Evolutionary conservation across 208 protist species (phyloP), one percentile per base, ranked within the genome.

Genomic region (Acanthamoeba healyi): DNA sequence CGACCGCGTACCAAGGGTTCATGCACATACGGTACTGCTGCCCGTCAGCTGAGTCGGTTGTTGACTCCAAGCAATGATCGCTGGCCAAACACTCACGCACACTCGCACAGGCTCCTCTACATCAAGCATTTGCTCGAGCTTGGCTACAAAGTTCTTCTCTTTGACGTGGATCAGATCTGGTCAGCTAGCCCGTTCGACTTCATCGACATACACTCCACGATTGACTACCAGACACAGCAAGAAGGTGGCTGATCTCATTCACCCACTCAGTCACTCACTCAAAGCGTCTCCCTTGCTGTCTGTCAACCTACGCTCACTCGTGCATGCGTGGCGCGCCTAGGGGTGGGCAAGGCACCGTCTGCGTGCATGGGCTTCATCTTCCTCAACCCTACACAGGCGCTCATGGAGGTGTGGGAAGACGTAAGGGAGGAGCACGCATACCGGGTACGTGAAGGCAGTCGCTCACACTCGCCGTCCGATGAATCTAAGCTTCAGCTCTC

Each of bases 81-180:
- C n/a, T n/a, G n/a, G n/a, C n/a, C n/a, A 46, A 5, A 67, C 29
- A 46, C 36, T 40, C 19, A 79, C 12, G 24, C 24, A 65, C 58
- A 65, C 58, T 26, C 58, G 17, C n/a, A 32, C n/a, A 79, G 67
- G 14, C n/a, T 44, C 4, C 36, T 79, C 9, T 79, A 79, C 22
- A 29, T 79, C 19, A 44, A 79, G 9, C 40, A 7, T 44, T 22
- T 79, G 22, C 36, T 79, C 12, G 17, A 79, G 67, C 26, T 15
- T 42, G 36, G 22, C 36, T 79, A 46, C n/a, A 4, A 10, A n/a
- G 67, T 79, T 4, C 22, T 79, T 6, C n/a, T 79, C 7, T 79
- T 46, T 40, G 67, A 79, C 40, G 67, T 79, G 17, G 67, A 79
- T 79, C 67, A 79, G 34, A 29, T 79, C 2, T 79, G 67, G 67